Evolutionary conservation across 2,329 filamentous ascomycete species (phyloP).

Genomic region (Coniochaeta ligniaria): DNA sequence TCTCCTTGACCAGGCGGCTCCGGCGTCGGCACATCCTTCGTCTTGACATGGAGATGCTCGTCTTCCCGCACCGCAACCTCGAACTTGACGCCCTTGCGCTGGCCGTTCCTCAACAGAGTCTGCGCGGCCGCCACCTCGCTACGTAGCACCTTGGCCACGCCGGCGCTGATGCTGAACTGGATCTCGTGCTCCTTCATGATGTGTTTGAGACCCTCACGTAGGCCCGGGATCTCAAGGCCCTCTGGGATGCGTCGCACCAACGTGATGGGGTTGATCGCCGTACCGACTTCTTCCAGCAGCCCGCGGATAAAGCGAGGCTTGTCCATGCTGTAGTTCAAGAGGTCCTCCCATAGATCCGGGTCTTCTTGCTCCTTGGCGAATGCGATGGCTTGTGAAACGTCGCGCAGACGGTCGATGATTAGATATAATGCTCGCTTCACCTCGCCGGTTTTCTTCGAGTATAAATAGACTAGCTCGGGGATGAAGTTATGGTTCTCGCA

Average conservation of each 20-base stretch:
- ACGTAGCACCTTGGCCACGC: slow-evolving; percentile 77
- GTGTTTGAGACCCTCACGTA: slow-evolving; percentile 79
- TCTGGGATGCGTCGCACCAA: slow-evolving; percentile 87
- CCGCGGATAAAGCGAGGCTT: slow-evolving; percentile 92
- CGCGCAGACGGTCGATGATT: slow-evolving; percentile 86
- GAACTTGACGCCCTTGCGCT: slow-evolving; percentile 83
- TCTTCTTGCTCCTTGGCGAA: slow-evolving; percentile 94
- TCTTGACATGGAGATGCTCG: slow-evolving; percentile 22
- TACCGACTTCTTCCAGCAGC: slow-evolving; percentile 87
- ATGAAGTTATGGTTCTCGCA: slow-evolving; percentile 79
- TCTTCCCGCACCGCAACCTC: slow-evolving; percentile 51
- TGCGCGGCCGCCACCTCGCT: slow-evolving; percentile 85
- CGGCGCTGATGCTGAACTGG: slow-evolving; percentile 84
- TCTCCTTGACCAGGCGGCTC: background rate
- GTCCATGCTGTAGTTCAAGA: slow-evolving; percentile 95
- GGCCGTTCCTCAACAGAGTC: slow-evolving; percentile 69
- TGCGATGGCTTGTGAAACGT: slow-evolving; percentile 86
- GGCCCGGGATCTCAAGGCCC: slow-evolving; percentile 83
- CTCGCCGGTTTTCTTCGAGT: slow-evolving; percentile 93
- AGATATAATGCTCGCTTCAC: slow-evolving; percentile 86
- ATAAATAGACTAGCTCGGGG: slow-evolving; percentile 88
- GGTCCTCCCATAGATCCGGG: slow-evolving; percentile 87
- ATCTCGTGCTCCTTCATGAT: slow-evolving; percentile 96
- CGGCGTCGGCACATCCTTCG: slow-evolving; percentile 1
- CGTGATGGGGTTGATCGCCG: slow-evolving; percentile 84